Percentiles rank a stretch among this genome's conserved stretches.
phyloP scores from a whole-genome alignment of 2,329 filamentous ascomycete species.

The Geosmithia morbida region DNA sequence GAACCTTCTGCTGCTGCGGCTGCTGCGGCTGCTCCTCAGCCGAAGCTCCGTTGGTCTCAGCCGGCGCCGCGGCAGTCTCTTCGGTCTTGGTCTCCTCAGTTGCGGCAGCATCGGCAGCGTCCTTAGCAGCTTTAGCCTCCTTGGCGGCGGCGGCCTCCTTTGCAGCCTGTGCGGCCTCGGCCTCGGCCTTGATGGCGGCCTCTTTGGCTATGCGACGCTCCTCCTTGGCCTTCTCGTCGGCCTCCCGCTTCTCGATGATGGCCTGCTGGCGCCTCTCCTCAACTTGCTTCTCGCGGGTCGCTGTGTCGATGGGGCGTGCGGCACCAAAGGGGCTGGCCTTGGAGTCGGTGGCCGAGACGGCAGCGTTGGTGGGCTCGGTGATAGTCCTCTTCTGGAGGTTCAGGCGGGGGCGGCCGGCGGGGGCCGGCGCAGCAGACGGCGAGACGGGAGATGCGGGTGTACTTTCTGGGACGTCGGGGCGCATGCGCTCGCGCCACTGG shows the following conservation, averaged over 20 bases:
- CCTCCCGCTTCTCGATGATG: slow-evolving; percentile 70
- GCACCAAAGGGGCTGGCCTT: slow-evolving; percentile 92
- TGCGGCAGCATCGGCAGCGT: slow-evolving; percentile 9
- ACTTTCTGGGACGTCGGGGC: slow-evolving; percentile 50
- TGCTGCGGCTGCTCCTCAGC: slow-evolving; percentile 8
- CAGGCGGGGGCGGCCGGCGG: slow-evolving; percentile 58
- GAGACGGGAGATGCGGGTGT: slow-evolving; percentile 63
- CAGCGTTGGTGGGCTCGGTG: slow-evolving; percentile 49
- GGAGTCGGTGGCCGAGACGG: slow-evolving; percentile 44
- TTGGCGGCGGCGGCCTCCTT: slow-evolving; percentile 12
- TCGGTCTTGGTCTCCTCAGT: slow-evolving; percentile 12
- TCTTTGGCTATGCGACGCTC: slow-evolving; percentile 50
- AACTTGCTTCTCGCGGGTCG: slow-evolving; percentile 74
- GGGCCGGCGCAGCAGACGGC: slow-evolving; percentile 30
- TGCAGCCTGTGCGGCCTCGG: slow-evolving; percentile 17
- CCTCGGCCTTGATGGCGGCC: slow-evolving; percentile 31
- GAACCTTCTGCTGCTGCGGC: slow-evolving; percentile 31
- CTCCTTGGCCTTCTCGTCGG: slow-evolving; percentile 74
- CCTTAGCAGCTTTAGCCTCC: slow-evolving; percentile 13
- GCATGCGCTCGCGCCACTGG: slow-evolving; percentile 87
- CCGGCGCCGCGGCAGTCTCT: slow-evolving; percentile 1
- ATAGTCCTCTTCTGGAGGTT: slow-evolving; percentile 88
- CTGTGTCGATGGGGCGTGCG: slow-evolving; percentile 87
- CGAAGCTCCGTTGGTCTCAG: slow-evolving; percentile 4
- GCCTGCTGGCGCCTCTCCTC: slow-evolving; percentile 72